Conservation (phyloP, 805 yeast species). For the Lachancea thermotolerans region DNA sequence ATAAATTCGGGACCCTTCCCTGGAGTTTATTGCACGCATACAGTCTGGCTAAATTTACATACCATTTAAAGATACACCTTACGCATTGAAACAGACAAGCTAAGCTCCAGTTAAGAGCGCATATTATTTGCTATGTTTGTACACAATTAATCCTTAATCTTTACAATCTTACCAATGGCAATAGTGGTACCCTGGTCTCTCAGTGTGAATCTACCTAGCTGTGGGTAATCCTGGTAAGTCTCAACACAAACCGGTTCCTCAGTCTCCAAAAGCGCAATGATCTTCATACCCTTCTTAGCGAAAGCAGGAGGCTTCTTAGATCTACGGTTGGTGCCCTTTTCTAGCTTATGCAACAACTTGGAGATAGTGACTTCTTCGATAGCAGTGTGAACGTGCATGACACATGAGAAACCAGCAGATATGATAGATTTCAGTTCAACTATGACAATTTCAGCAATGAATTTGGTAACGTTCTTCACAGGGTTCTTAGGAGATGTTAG, state of each 20-base stretch:
- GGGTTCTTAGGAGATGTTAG: constrained; percentile 82
- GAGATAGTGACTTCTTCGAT: constrained; percentile 88
- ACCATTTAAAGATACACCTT: too few relatives aligned
- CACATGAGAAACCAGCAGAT: constrained; percentile 94
- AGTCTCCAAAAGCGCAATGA: constrained; percentile 85
- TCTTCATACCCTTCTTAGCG: constrained; percentile 98
- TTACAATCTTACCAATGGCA: constrained; percentile 97
- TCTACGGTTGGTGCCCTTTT: constrained; percentile 93
- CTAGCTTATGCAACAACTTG: constrained; percentile 82
- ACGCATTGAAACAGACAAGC: too few relatives aligned
- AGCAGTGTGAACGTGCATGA: constrained; percentile 98
- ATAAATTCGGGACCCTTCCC: too few relatives aligned
- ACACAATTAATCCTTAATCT: constrained; percentile 49
- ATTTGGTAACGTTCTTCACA: constrained; percentile 80
- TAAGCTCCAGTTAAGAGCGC: too few relatives aligned
- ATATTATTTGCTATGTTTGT: background rate
- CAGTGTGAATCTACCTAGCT: constrained; percentile 94
- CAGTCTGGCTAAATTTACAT: too few relatives aligned
- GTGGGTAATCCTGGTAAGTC: constrained; percentile 86
- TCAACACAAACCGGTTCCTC: constrained; percentile 89
- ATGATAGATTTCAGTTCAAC: constrained; percentile 92
- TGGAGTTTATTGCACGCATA: too few relatives aligned
- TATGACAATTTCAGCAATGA: constrained; percentile 94
- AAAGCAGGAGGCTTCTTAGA: constrained; percentile 97
- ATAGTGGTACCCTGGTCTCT: constrained; percentile 98